Base-by-base conservation (phyloP, 257 asterid species). In the Rauvolfia tetraphylla region DNA sequence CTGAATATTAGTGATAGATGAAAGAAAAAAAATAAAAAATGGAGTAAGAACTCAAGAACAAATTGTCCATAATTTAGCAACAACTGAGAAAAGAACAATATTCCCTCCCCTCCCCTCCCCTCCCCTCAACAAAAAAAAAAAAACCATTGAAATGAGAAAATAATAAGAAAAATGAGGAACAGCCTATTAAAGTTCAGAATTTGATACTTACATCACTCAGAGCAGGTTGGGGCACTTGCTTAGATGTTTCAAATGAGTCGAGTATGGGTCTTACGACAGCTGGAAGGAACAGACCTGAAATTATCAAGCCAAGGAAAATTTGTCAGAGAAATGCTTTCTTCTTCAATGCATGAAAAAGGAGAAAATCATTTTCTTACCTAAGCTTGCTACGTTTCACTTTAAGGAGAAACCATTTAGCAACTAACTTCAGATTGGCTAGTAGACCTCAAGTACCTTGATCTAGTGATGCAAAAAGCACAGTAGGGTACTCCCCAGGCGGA, bases 211-310 rank as follows among this genome's bases (percentile, higher is more conserved):
- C 98, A 75, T 93, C 97, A 73, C 83, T 85, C 65, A 92, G 84
- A 67, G 88, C 89, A 58, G 96, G 86, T 36, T 82, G 92, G 36
- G 97, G 94, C 41, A 87, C 96, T 81, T 88, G 86, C 86, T 93
- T 88, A 59, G 97, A 69, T 41, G 97, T 67, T 89, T 90, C 97
- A 75, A 87, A 83, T 36, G 98, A 93, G 83, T 93, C 97, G 65
- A 92, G 86, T 33, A 93, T 92, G 78, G 98, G 98, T 83, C 97
- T 93, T 75, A 93, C 98, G 51, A 93, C 96, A 2, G 98, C 98
- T 62, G 97, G 98, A 78, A 93, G 97, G 83, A 93, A 89, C 59
- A 93, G 91, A 73, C 98, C 98, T 93, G 91, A 78, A 84, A 86
- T 69, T 68, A 25, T 65, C 34, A 33, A 59, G 65, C 34, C 68